phyloP scores from a whole-genome alignment of 2,329 filamentous ascomycete genomes.

The Phaeosphaeria sp. region DNA sequence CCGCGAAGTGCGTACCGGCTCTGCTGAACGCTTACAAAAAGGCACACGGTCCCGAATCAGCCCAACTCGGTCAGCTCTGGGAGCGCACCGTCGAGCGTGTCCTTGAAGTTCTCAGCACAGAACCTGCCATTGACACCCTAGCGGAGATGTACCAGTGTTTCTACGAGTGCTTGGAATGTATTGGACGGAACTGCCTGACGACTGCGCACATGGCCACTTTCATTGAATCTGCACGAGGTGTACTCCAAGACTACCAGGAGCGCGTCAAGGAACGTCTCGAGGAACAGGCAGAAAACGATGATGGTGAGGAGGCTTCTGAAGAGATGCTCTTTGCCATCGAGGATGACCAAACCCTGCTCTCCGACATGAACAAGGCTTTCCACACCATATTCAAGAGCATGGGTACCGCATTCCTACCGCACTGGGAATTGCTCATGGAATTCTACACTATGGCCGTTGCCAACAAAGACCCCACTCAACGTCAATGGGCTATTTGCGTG shows the following conservation, averaged over 20 bases:
- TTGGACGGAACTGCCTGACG: slow-evolving; percentile 83
- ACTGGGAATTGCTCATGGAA: slow-evolving; percentile 84
- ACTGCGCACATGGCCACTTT: slow-evolving; percentile 83
- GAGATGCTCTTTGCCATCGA: slow-evolving; percentile 91
- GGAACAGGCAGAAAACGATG: slow-evolving; percentile 81
- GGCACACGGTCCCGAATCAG: slow-evolving; percentile 80
- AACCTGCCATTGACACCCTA: slow-evolving; percentile 93
- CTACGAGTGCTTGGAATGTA: slow-evolving; percentile 95
- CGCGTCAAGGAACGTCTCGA: slow-evolving; percentile 84
- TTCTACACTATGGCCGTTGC: slow-evolving; percentile 88
- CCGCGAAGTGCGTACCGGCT: slow-evolving; percentile 92
- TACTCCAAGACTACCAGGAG: slow-evolving; percentile 90
- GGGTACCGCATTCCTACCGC: slow-evolving; percentile 78
- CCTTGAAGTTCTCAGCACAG: slow-evolving; percentile 88
- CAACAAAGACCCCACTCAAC: slow-evolving; percentile 83
- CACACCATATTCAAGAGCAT: slow-evolving; percentile 99
- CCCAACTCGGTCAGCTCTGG: slow-evolving; percentile 84
- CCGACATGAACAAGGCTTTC: slow-evolving; percentile 99
- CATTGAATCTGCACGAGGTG: slow-evolving; percentile 82
- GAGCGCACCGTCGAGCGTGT: slow-evolving; percentile 84
- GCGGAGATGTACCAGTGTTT: slow-evolving; percentile 99
- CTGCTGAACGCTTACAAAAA: slow-evolving; percentile 94
- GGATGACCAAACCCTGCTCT: slow-evolving; percentile 94
- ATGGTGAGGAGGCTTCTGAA: slow-evolving; percentile 88
- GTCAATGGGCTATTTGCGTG: slow-evolving; percentile 99